A percentile compares a stretch with the other conserved stretches of the same genome.
Evolutionary conservation across 192 early-diverging fungal genomes (phyloP).

Genomic region (Backusella sp.): DNA sequence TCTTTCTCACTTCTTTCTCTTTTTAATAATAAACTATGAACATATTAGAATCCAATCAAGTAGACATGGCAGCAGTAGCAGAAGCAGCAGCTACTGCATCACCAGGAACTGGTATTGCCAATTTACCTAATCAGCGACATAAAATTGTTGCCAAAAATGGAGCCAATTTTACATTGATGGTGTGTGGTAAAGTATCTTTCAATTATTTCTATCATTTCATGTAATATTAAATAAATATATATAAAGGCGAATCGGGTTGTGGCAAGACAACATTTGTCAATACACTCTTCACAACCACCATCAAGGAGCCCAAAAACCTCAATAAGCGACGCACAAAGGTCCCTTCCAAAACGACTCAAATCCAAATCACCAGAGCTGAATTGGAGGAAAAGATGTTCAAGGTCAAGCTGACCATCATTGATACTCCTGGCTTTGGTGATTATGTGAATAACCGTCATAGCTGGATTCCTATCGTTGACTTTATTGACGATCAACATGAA

Average conservation of each 20-base stretch:
- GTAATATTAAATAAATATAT: not conserved
- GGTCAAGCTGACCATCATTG: slow-evolving; percentile 92
- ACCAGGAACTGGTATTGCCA: slow-evolving; percentile 92
- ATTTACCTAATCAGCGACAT: slow-evolving; percentile 98
- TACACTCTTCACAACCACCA: slow-evolving; percentile 93
- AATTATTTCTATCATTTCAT: not conserved
- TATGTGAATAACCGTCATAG: slow-evolving; percentile 93
- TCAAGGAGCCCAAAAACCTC: slow-evolving; percentile 88
- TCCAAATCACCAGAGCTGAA: slow-evolving; percentile 95
- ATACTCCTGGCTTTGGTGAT: slow-evolving; percentile 88
- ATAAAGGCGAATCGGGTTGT: slow-evolving; percentile 89
- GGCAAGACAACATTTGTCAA: slow-evolving; percentile 99
- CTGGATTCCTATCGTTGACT: slow-evolving; percentile 98
- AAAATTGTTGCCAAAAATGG: slow-evolving; percentile 98
- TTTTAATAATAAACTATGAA: not conserved
- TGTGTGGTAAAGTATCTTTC: slow-evolving; percentile 66
- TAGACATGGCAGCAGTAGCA: slow-evolving; percentile 11
- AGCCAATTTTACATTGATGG: slow-evolving; percentile 95
- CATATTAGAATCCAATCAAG: not conserved
- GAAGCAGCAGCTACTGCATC: slow-evolving; percentile 25
- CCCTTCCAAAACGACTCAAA: slow-evolving; percentile 90
- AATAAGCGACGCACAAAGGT: slow-evolving; percentile 81
- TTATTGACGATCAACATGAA: slow-evolving; percentile 98
- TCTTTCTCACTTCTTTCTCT: not conserved
- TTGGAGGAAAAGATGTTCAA: slow-evolving; percentile 99